A percentile compares a stretch with the other conserved stretches of the same genome.
These are phyloP conservation scores for Russula sp. DNA, from an alignment of 768 basidiomycete species.

Conservation along the genomic window DNA sequence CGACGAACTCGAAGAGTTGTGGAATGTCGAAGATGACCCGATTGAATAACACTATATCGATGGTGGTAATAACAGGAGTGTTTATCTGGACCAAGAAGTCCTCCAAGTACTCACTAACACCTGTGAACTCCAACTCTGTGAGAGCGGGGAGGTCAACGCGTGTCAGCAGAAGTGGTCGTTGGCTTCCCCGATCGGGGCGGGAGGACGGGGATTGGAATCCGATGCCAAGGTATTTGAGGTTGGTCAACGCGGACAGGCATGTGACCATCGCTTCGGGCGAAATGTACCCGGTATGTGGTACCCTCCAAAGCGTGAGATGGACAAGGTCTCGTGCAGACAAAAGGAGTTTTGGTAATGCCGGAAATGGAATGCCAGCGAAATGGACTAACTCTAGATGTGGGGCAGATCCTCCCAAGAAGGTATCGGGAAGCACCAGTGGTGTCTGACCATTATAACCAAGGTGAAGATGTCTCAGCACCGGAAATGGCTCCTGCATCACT, in stretches of 20 bases:
- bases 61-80: not conserved
- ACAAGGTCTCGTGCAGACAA: not conserved
- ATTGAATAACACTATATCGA: not conserved
- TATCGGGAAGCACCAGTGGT: not conserved
- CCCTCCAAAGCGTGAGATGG: not conserved
- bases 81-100: not conserved
- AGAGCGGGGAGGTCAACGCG: no score
- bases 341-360: not conserved
- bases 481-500: no score
- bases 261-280: no score
- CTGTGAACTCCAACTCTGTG: no score
- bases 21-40: not conserved
- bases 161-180: no score
- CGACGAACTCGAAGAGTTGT: not conserved
- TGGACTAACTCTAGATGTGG: not conserved
- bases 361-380: not conserved
- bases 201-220: no score
- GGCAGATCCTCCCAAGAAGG: not conserved
- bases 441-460: no score
- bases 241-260: no score
- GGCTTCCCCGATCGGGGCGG: no score
- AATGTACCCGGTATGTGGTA: not conserved
- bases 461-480: no score
- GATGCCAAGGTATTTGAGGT: no score
- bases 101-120: conserved; percentile 5